phyloP scores from a whole-genome alignment of 2,329 filamentous ascomycete genomes.

The Exophiala bonariae region DNA sequence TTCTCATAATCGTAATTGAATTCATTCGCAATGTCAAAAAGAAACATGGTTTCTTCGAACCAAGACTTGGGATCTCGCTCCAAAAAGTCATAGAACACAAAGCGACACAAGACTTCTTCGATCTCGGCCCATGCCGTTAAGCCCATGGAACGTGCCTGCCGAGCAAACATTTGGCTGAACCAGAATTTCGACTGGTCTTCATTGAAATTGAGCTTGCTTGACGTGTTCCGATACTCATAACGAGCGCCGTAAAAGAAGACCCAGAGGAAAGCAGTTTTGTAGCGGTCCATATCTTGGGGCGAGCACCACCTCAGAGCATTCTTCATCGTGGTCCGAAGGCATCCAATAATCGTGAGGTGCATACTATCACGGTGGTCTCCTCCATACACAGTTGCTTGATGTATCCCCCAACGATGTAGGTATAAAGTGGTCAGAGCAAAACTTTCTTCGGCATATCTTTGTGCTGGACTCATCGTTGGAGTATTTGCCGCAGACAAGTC shows the following conservation, averaged over 20 bases:
- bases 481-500: slow-evolving; percentile 5
- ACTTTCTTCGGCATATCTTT: slow-evolving; percentile 5
- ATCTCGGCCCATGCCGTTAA: slow-evolving; percentile 7
- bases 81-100: slow-evolving; percentile 14
- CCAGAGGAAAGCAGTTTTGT: slow-evolving; percentile 8
- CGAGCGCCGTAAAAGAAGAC: slow-evolving; percentile 14
- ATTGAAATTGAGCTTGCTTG: neutral
- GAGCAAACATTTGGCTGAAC: slow-evolving; percentile 7
- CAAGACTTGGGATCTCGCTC: slow-evolving; percentile 6
- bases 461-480: neutral
- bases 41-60: slow-evolving; percentile 11
- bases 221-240: slow-evolving; percentile 10
- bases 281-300: neutral
- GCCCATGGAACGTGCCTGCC: slow-evolving; percentile 4
- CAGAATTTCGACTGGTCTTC: neutral
- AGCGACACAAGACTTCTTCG: neutral
- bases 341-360: slow-evolving; percentile 9
- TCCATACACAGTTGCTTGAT: slow-evolving; percentile 13
- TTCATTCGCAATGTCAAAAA: too few relatives aligned
- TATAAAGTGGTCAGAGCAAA: slow-evolving; percentile 11
- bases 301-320: neutral
- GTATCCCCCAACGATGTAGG: slow-evolving; percentile 8
- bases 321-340: slow-evolving; percentile 8
- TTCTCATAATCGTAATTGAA: too few relatives aligned
- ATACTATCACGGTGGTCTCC: slow-evolving; percentile 11